Base-by-base conservation (phyloP, 2,329 filamentous ascomycete species). In the Fusarium nanum region DNA sequence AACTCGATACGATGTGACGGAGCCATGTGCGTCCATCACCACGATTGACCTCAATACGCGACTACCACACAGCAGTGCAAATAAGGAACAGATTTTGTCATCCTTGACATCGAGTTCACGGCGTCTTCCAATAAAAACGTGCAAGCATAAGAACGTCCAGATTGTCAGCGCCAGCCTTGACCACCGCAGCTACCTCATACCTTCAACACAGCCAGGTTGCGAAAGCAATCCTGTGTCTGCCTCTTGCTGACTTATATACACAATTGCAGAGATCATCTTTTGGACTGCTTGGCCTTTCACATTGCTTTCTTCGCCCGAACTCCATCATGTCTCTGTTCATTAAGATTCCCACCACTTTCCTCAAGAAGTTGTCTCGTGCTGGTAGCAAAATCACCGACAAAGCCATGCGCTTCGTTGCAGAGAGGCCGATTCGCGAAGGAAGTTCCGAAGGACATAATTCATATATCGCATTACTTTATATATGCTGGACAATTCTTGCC, bases 371-470 rank as follows among this genome's bases (percentile, higher is more conserved):
- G 34, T 37, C 34, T 12, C 6, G 10, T 6, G 34, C 18, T 16
- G 16, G 34, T 16, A 37, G 34, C 34, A 37, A n/a, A 6, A 37
- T 11, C 9, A 10, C 34, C 18, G 3, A 37, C 34, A 18, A 37
- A n/a, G 34, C 16, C 34, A 11, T 16, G 16, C 16, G 9, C 34
- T 37, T 37, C 16, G 9, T 37, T 8, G 9, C 9, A n/a, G 34
- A 37, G 16, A n/a, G 16, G 3, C 34, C 9, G 3, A n/a, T 37
- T 11, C 16, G 34, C 16, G 16, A 6, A 37, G 34, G 7, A 37
- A n/a, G 1, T n/a, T 2, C 16, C 16, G 34, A n/a, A n/a, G 34
- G 5, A 3, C 34, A 0, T 16, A 6, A 4, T 37, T 1, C 16
- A n/a, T 37, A 37, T 37, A 34, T 37, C 34, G 5, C 9, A 4